Base-by-base conservation (phyloP, 2,329 filamentous ascomycete species). In the Aspergillus neoniger region DNA sequence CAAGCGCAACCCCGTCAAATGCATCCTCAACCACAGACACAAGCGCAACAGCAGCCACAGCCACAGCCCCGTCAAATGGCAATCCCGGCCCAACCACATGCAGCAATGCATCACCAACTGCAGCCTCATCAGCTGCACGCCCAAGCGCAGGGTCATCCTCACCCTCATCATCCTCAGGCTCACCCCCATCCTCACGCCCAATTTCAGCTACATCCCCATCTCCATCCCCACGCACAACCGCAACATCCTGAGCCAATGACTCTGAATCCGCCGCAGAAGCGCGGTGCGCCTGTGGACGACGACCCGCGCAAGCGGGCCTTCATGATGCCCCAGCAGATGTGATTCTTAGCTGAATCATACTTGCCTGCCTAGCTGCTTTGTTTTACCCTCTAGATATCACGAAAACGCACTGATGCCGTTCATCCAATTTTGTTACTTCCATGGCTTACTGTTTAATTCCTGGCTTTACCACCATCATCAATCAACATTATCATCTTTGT, bases 1-100 rank as follows among this genome's bases (percentile, higher is more conserved):
- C 69, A 69, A 19, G 53, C 65, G 2, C 64, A 68, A 4, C 66
- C 66, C n/a, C 67, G 69, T 39, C 69, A 63, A 53, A 52, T 60
- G 32, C 57, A 61, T 25, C 58, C 62, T 14, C 66, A 65, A 47
- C 58, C 62, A 36, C 57, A 66, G 51, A 10, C 55, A 14, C 54
- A 56, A 28, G 23, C 39, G 25, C 51, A 59, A 39, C 30, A 57
- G 41, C 41, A 65, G n/a, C 50, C 55, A 15, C 57, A 61, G 49
- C 54, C 57, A 15, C 60, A 60, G 28, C 39, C 30, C 14, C 59
- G 49, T 38, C 57, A 62, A 36, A 50, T 56, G 15, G 58, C 60
- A 9, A 38, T 55, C 14, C 62, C 61, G 17, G 28, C 50, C 21
- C 57, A 59, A 15, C 48, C 59, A 41, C 62, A 62, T 17, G 55